Evolutionary conservation across 1,139 yeast species (phyloP).

Genomic region (Debaryomycetaceae sp.): DNA sequence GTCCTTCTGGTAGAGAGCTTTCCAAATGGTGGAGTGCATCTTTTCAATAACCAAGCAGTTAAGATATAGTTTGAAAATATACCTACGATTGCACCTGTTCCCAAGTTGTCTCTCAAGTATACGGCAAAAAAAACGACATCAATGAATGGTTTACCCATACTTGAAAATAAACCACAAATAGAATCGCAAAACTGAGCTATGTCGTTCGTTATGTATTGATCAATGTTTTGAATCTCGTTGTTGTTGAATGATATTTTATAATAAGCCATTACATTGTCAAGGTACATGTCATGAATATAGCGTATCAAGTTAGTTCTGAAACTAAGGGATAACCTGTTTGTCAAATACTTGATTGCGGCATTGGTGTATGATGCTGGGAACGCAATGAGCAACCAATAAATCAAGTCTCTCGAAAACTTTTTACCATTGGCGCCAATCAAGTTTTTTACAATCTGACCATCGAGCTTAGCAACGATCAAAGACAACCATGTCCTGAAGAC

Average conservation of each 20-base stretch:
- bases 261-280: conserved; percentile 77
- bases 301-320: conserved; percentile 83
- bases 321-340: conserved; percentile 72
- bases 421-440: conserved; percentile 79
- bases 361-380: conserved; percentile 93
- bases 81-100: conserved; percentile 79
- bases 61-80: conserved; percentile 76
- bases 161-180: conserved; percentile 78
- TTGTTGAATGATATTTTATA: conserved; percentile 64
- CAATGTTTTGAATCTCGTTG: conserved; percentile 46
- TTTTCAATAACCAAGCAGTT: conserved; percentile 73
- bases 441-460: conserved; percentile 89
- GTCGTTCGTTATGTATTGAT: conserved; percentile 84
- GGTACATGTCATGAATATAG: conserved; percentile 85
- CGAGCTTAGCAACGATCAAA: conserved; percentile 79
- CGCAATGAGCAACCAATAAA: conserved; percentile 86
- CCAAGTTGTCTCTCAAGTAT: conserved; percentile 80
- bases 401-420: conserved; percentile 71
- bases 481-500: conserved; percentile 85
- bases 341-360: conserved; percentile 81
- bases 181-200: conserved; percentile 79
- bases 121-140: conserved; percentile 85
- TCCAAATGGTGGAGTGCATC: conserved; percentile 85
- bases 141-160: conserved; percentile 87
- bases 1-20: conserved; percentile 69